Evolutionary conservation across 805 yeast species (phyloP), one percentile per base, ranked within the genome.

Genomic region (Ogataea henricii): DNA sequence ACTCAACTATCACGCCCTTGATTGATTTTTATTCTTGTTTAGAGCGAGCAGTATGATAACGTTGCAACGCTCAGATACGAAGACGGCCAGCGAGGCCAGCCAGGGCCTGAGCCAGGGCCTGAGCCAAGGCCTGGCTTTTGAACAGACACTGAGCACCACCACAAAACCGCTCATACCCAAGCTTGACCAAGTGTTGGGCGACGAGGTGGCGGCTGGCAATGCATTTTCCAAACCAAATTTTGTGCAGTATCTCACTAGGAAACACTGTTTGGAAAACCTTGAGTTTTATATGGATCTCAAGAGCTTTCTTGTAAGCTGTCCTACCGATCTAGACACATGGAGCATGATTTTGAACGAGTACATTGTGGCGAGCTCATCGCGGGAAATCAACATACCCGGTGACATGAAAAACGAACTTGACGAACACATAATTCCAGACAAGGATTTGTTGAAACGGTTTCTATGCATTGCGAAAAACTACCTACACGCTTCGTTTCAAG

Each of bases 241-340:
- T 46, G 51, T 57, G 12, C 54, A 58, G 39, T 68, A 59, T 42
- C 53, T 68, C 23, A 47, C 58, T 2, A 55, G 59, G 25, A 60
- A 64, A 37, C 70, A 67, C 47, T 67, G 72, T 49, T 32, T 62
- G 3, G 72, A 68, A 48, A 68, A 67, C 42, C 56, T 67, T 17
- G 71, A 68, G 35, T 66, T 68, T 47, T 66, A 57, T 39, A 36
- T 58, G 20, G 65, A 64, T 22, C 47, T 67, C 14, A 49, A 51
- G 5, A 43, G 42, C 25, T 55, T 68, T 23, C 48, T 58, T 3
- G 30, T 46, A 2, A 47, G 46, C 18, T 49, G 50, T n/a, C 32
- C 51, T 38, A 23, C 26, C 6, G 56, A 53, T 16, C 7, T 48
- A 10, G 26, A 50, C n/a, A 56, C 52, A 21, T 68, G 71, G 71